These are phyloP conservation scores for Neonectria coccinea DNA, from an alignment of 2,329 filamentous ascomycete species.

Conservation along the genomic window DNA sequence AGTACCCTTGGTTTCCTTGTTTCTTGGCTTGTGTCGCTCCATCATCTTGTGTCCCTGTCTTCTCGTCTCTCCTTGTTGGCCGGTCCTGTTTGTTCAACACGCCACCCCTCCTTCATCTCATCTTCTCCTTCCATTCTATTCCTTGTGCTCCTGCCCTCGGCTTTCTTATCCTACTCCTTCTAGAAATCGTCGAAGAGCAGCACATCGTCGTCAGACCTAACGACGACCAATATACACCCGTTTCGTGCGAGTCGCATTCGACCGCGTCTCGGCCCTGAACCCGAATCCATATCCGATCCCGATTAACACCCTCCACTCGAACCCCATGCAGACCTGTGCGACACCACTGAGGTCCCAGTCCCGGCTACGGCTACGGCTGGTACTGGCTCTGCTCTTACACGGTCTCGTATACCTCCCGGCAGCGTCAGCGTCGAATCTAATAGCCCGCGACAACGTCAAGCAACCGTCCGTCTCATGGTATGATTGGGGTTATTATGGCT, in stretches of 20 bases:
- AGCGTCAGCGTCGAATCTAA: constrained; percentile 11
- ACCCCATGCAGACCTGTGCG: constrained; percentile 17
- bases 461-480: constrained; percentile 27
- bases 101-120: constrained; percentile 5
- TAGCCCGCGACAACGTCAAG: constrained; percentile 6
- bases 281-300: background rate
- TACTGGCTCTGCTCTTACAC: constrained; percentile 17
- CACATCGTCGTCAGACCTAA: background rate
- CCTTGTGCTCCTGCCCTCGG: background rate
- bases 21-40: constrained; percentile 6
- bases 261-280: background rate
- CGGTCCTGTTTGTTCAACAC: too few relatives aligned
- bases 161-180: background rate
- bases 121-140: background rate
- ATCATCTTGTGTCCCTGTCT: background rate
- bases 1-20: constrained; percentile 10
- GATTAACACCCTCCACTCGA: background rate
- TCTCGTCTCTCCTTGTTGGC: constrained; percentile 2
- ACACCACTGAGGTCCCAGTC: background rate
- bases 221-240: background rate
- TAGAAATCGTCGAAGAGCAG: background rate
- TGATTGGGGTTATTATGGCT: constrained; percentile 42
- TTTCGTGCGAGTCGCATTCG: background rate
- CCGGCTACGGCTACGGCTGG: constrained; percentile 16
- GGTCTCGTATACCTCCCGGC: background rate